phyloP scores from a whole-genome alignment of 352 stramenopile species.

The Albugo laibachii region DNA sequence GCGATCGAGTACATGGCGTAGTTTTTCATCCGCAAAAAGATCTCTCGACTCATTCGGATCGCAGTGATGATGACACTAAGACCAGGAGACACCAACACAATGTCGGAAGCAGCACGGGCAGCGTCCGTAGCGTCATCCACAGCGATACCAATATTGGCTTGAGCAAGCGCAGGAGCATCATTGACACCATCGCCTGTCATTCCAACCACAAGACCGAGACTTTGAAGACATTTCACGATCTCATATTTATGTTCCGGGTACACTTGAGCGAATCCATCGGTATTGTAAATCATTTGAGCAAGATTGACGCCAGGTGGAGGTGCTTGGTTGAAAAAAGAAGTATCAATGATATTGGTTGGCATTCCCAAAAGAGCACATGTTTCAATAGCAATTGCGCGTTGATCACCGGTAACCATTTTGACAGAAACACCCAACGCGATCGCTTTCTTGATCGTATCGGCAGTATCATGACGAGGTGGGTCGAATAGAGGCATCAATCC shows the following conservation, averaged over 20 bases:
- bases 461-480: slow-evolving; percentile 59
- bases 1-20: slow-evolving; percentile 48
- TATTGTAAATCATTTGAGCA: slow-evolving; percentile 80
- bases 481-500: slow-evolving; percentile 87
- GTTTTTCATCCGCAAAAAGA: slow-evolving; percentile 39
- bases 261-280: slow-evolving; percentile 87
- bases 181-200: slow-evolving; percentile 86
- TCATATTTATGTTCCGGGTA: slow-evolving; percentile 86
- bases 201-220: slow-evolving; percentile 53
- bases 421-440: slow-evolving; percentile 77
- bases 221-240: slow-evolving; percentile 79
- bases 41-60: slow-evolving; percentile 25
- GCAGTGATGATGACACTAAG: slow-evolving; percentile 34
- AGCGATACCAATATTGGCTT: slow-evolving; percentile 80
- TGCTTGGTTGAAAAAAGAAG: slow-evolving; percentile 57
- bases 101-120: slow-evolving; percentile 35
- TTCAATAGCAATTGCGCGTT: slow-evolving; percentile 66
- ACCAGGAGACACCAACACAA: slow-evolving; percentile 38
- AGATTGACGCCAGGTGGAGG: slow-evolving; percentile 40
- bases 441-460: slow-evolving; percentile 51
- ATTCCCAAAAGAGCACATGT: slow-evolving; percentile 81
- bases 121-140: slow-evolving; percentile 42
- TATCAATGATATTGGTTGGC: slow-evolving; percentile 71
- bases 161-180: slow-evolving; percentile 75
- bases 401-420: slow-evolving; percentile 86